Base-by-base conservation (phyloP, 352 stramenopile species). In the Phytophthora pistaciae region DNA sequence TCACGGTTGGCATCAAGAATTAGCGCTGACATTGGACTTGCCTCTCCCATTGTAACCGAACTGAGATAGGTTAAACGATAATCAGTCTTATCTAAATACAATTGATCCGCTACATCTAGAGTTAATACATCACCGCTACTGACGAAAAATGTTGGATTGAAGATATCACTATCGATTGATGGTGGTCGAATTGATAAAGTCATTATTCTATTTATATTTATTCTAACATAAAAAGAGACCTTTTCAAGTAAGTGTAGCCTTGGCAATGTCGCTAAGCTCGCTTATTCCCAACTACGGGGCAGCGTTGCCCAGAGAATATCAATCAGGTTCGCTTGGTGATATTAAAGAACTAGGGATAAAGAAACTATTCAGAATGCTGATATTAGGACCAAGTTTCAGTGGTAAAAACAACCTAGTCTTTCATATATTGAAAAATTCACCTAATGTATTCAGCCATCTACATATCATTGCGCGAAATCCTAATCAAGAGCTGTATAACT, bases 31-130 rank as follows among this genome's bases (percentile, higher is more conserved):
- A 27, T 31, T 20, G 18, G 20, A 5, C 31, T 33, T 4, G 55
- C 55, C 27, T n/a, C 23, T 36, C 60, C 60, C 0, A 25, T 27
- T 0, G 31, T 67, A 14, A 67, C 50, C 0, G 16, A 33, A 9
- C 25, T 67, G 3, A 60, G 2, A 23, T 67, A 67, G 23, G 4
- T 60, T 8, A 67, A 7, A 0, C 55, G 31, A 33, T 36, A 60
- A 7, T 60, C 55, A 33, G 40, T 60, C n/a, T 50, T 60, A 21
- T 11, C 23, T 2, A 60, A 11, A 20, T 60, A 60, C 13, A 60
- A 33, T 5, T 33, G 2, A 49, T 49, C 42, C 6, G 42, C 42
- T 14, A 49, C 9, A 21, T 49, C 42, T 8, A 49, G 42, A 14
- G 10, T 49, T 49, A 49, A 14, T 23, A 49, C 42, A 20, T 49